Base-by-base conservation (phyloP, 805 yeast species). In the Kuraishia ogatae region DNA sequence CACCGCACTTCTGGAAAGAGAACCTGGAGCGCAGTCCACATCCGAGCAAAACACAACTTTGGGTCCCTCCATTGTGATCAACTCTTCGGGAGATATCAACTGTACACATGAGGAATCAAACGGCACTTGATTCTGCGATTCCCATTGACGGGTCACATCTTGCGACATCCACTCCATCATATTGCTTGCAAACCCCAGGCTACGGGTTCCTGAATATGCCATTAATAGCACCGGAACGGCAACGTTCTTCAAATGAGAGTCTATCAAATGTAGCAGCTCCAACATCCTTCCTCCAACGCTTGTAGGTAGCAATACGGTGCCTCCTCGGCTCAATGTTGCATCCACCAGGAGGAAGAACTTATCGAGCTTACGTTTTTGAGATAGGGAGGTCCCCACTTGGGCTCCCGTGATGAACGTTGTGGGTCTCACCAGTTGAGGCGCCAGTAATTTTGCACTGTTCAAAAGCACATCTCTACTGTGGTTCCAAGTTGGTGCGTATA, bases 91-190 rank as follows among this genome's bases (percentile, higher is more conserved):
- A 53, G 78, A 73, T 59, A 81, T 70, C 53, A 83, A 72, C 63
- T 85, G 81, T 57, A 84, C 80, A 64, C 83, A 73, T 26, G 82
- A 70, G 50, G 87, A 80, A 61, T 88, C 96, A 65, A 93, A 92
- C 1, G 97, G 97, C 1, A 86, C 79, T 54, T 79, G 80, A 54
- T 84, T 84, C 57, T 81, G 77, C 7, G 78, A 73, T 63, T 90
- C 96, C 93, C 97, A 91, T 50, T 83, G 87, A 61, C 87, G 86
- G 24, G 89, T 80, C n/a, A 91, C 78, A n/a, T 85, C 78, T 0
- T 93, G 81, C 0, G 96, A 84, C 91, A 94, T 87, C 98, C 98
- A 94, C 71, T 94, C 99, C 28, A 93, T 71, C 85, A 94, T 87
- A 55, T 91, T 87, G 15, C 89, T 81, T 0, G 97, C 97, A 64